Evolutionary conservation across 2,329 filamentous ascomycete species (phyloP), one percentile per base, ranked within the genome.

Genomic region (Reticulascus tulasneorum): DNA sequence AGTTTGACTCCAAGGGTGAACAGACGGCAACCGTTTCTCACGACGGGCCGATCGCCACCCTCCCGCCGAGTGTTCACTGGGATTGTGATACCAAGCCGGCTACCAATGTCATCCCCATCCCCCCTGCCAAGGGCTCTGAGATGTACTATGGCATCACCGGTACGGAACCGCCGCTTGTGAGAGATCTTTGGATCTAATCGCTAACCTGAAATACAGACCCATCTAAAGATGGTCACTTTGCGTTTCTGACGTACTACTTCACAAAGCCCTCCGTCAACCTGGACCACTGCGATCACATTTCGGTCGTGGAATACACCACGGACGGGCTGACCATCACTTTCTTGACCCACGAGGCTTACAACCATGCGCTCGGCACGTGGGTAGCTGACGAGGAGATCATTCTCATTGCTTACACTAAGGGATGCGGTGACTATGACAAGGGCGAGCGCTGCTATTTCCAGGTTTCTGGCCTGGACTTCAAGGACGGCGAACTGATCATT

Each of bases 371-470:
- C 9, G 38, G 42, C 2, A 51, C 39, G 16, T 56, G 53, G 53
- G 35, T 30, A 4, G 17, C 33, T 2, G 26, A 44, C 3, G 33
- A 45, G 2, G 51, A 46, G 4, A 26, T 55, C 13, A 28, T 59
- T 21, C 45, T 59, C 5, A 47, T 59, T 13, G 47, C 47, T 11
- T 50, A 49, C 21, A 42, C 44, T 6, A 23, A 42, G 2, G 51
- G 52, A 18, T 58, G 55, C 29, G 50, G 50, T 9, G 49, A 46
- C 29, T 48, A 49, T n/a, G 36, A 35, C 9, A 41, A 44, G 8
- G 48, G 47, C 18, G 48, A 59, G 16, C 41, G 56, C 12, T 58
- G 55, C 46, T 60, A 50, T 33, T 58, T 58, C 38, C 39, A 48
- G 13, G 51, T 48, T 23, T 46, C 35, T 6, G 33, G 32, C 8